A percentile compares a stretch with the other conserved stretches of the same genome.
Evolutionary conservation across 176 grass and related monocot species (phyloP).

Genomic region (Elymus sibiricus): DNA sequence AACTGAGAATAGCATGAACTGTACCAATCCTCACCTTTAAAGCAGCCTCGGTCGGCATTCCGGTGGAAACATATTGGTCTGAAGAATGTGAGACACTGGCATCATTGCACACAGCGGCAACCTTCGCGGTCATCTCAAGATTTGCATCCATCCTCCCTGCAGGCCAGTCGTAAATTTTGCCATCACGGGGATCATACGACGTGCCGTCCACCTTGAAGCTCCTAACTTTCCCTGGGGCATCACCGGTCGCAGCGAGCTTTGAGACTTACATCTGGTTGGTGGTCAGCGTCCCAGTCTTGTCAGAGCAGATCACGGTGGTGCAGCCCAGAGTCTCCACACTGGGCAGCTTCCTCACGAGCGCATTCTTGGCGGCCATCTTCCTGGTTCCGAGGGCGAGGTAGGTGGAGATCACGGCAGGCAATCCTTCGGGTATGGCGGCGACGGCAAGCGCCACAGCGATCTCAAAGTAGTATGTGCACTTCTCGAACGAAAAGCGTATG

Average conservation of each 20-base stretch:
- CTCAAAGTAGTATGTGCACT: slow-evolving; percentile 98
- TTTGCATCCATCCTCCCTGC: slow-evolving; percentile 57
- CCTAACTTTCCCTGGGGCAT: slow-evolving; percentile 20
- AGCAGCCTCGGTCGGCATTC: slow-evolving; percentile 85
- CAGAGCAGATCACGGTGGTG: slow-evolving; percentile 94
- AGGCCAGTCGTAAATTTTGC: slow-evolving; percentile 69
- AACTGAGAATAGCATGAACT: not conserved
- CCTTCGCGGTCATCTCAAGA: slow-evolving; percentile 76
- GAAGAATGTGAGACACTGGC: slow-evolving; percentile 53
- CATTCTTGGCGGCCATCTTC: slow-evolving; percentile 98
- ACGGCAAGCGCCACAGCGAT: slow-evolving; percentile 91
- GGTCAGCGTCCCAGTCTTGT: slow-evolving; percentile 86
- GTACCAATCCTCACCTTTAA: slow-evolving; percentile 55
- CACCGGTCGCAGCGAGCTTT: slow-evolving; percentile 57
- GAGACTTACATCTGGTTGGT: slow-evolving; percentile 91
- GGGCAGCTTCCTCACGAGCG: slow-evolving; percentile 81
- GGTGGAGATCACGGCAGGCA: slow-evolving; percentile 87
- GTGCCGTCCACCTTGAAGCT: slow-evolving; percentile 87
- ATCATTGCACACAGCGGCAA: slow-evolving; percentile 89
- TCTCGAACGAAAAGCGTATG: slow-evolving; percentile 77
- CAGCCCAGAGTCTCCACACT: slow-evolving; percentile 93
- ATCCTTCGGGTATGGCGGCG: slow-evolving; percentile 78
- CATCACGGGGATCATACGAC: slow-evolving; percentile 65
- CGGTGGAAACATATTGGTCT: slow-evolving; percentile 54
- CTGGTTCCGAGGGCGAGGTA: slow-evolving; percentile 82